Base-by-base conservation (phyloP, 192 early-diverging fungal genomes). In the Coemansia sp. region DNA sequence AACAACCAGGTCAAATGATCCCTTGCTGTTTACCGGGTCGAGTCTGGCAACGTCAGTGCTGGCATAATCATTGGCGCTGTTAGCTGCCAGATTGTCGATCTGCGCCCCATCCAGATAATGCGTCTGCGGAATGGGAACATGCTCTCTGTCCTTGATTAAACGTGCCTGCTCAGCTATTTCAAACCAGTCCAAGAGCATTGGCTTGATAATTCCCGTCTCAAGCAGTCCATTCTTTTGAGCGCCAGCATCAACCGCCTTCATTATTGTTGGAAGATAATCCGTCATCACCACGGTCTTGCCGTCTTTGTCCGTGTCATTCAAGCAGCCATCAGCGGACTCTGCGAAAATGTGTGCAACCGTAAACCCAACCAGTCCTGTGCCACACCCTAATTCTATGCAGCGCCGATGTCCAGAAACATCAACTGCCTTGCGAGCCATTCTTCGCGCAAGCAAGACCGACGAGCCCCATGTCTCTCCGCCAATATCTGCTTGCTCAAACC, bases 401-500 rank as follows among this genome's bases (percentile, higher is more conserved):
- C 50, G 54, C 12, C 25, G 13, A 25, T 58, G 44, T 8, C 11
- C 13, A 17, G 64, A 50, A 17, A 71, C 38, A 45, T 57, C 40
- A 12, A 71, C 45, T 13, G 37, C 22, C 12, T 51, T 40, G 11
- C 70, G 70, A 20, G 70, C 63, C 14, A 71, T 71, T 16, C 61
- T 44, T 19, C 64, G 63, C 9, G 70, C 54, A 5, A 71, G 56
- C 25, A 71, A 53, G 20, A 66, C 38, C 2, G 70, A 51, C 0
- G 70, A 25, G 14, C 56, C 56, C 70, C 70, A 71, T 9, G 70
- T 71, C 58, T 65, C 46, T 11, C 70, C 65, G 13, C 70, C 70
- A 19, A 71, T 39, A 17, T 71, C 70, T 3, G 70, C 70, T 16
- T 71, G 56, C n/a, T 50, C 64, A 54, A 71, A 71, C 12, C 70